Base-by-base conservation (phyloP, 202 grass and related monocot species). In the Alloteropsis angusta region DNA sequence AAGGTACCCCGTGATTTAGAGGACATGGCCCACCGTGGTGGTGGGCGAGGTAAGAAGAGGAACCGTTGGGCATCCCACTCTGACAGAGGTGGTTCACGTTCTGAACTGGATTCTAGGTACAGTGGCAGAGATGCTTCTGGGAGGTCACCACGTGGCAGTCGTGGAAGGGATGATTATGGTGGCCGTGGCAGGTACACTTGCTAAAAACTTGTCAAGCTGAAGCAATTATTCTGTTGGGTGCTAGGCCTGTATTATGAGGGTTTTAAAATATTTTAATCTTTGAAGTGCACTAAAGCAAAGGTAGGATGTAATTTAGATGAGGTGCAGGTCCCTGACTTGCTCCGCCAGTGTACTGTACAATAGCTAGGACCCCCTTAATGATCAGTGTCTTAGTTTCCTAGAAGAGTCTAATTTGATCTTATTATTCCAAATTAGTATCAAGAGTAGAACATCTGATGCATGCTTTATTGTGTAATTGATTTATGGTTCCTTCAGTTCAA, bases 1-100 rank as follows among this genome's bases (percentile, higher is more conserved):
- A 79, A 61, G 59, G 88, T 98, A 14, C 92, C 96, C 35, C 90
- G 65, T 78, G 92, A 98, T 67, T 82, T 98, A 36, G 58, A 68
- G 79, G 96, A 90, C 66, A 90, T 95, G 90, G 87, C 90, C 14
- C 87, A 80, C 47, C 85, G 86, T 35, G 92, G 95, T 54, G 91
- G 91, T 56, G 92, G 92, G 18, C 71, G 76, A 83, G 90, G 96
- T 38, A 91, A 52, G 28, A 94, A 86, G 62, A 77, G 87, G 41
- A 82, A 87, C 57, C 88, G 82, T 26, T 86, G 81, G 83, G 78
- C 84, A 56, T 61, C 79, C 41, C 84, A 41, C 49, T 83, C 84
- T 67, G 91, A 90, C 21, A 73, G 70, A 57, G 86, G 83, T 48
- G 74, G 78, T 63, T 70, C 82, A 60, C 71, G 66, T 42, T 87